A percentile compares a stretch with the other conserved stretches of the same genome.
These are phyloP conservation scores for Globisporangium camurandrum DNA, from an alignment of 352 stramenopile genomes.

Conservation along the genomic window DNA sequence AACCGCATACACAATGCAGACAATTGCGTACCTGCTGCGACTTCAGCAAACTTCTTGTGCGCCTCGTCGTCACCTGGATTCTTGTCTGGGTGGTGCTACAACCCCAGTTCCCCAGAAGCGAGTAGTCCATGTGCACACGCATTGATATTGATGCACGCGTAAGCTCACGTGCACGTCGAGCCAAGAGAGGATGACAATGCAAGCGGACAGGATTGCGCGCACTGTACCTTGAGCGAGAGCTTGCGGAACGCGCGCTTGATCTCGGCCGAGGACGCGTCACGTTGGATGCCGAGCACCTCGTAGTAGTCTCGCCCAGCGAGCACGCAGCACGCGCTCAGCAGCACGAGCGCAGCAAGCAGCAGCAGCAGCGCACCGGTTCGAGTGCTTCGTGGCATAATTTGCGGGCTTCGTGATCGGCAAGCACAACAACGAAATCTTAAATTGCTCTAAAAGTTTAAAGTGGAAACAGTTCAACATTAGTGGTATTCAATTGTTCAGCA, in stretches of 20 bases:
- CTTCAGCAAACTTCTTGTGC: slow-evolving; percentile 84
- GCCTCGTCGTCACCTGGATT: slow-evolving; percentile 82
- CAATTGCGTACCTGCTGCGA: slow-evolving; percentile 43
- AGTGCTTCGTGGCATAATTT: slow-evolving; percentile 9
- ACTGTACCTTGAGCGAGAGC: slow-evolving; percentile 80
- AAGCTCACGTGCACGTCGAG: no score
- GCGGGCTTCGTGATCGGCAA: no score
- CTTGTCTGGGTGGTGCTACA: slow-evolving; percentile 85
- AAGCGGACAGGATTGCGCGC: no score
- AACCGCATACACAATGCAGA: no score
- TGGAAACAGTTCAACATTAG: no score
- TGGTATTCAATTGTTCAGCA: no score
- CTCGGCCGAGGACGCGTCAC: slow-evolving; percentile 54
- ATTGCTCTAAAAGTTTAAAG: no score
- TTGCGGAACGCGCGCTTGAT: slow-evolving; percentile 86
- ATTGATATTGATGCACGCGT: background rate
- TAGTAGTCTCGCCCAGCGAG: slow-evolving; percentile 57
- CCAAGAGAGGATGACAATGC: no score
- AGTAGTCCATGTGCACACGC: background rate
- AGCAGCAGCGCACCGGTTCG: slow-evolving; percentile 18
- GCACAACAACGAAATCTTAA: no score
- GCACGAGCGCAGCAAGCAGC: slow-evolving; percentile 16
- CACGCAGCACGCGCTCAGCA: slow-evolving; percentile 17
- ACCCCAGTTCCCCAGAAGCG: background rate
- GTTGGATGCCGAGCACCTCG: slow-evolving; percentile 53